Conservation (phyloP, 306 rosid species). For the Prunus persica region DNA sequence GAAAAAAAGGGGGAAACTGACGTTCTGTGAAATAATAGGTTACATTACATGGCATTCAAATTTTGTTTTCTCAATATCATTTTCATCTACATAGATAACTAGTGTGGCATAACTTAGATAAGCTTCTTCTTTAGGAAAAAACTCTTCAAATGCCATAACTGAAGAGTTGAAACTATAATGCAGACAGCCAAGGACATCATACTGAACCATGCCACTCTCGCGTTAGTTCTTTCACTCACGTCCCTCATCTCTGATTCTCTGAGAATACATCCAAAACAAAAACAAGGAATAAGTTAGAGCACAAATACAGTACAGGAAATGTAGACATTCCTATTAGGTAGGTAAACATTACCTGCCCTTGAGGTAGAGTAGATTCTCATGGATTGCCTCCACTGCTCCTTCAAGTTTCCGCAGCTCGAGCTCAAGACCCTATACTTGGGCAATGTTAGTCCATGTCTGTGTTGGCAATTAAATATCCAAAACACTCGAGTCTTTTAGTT, state of each 20-base stretch:
- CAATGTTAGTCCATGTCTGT: background rate
- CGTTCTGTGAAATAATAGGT: background rate
- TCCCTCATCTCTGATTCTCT: constrained; percentile 94
- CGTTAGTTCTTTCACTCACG: constrained; percentile 76
- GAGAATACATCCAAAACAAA: background rate
- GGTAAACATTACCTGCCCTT: constrained; percentile 58
- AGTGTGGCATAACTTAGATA: constrained; percentile 40
- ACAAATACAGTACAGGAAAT: background rate
- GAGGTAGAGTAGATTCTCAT: constrained; percentile 82
- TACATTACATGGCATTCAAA: constrained; percentile 1
- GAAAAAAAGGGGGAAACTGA: background rate
- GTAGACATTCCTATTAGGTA: background rate
- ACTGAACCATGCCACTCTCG: constrained; percentile 83
- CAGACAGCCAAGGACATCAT: constrained; percentile 77
- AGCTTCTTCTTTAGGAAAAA: constrained; percentile 97
- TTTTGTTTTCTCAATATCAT: background rate
- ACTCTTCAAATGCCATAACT: constrained; percentile 78
- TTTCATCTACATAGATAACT: constrained; percentile 25
- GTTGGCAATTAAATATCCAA: background rate
- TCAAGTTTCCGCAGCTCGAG: constrained; percentile 93
- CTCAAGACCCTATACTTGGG: constrained; percentile 67
- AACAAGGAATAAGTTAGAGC: background rate
- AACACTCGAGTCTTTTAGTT: background rate
- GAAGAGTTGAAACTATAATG: constrained; percentile 70
- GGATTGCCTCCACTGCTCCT: constrained; percentile 96